Evolutionary conservation across 2,329 filamentous ascomycete species (phyloP).

Genomic region (Beauveria brongniartii): DNA sequence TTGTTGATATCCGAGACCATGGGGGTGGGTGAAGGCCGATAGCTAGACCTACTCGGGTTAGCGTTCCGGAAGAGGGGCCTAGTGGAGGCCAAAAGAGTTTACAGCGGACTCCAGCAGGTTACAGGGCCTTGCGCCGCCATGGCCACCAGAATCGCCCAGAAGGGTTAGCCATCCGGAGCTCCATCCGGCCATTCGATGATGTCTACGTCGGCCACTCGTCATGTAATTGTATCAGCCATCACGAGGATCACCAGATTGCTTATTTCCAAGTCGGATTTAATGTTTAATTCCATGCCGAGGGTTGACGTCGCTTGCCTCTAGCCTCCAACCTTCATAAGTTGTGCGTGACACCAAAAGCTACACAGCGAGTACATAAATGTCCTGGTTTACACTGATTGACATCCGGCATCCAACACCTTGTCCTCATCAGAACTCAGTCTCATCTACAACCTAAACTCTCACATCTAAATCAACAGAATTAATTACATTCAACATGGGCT

Average conservation of each 20-base stretch:
- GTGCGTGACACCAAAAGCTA: background rate
- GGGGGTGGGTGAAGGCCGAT: background rate
- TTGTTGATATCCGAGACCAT: background rate
- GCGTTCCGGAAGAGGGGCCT: background rate
- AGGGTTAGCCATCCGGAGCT: conserved; percentile 11
- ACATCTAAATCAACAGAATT: background rate
- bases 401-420: background rate
- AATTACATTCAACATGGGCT: conserved; percentile 32
- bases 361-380: background rate
- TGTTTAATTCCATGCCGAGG: background rate
- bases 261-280: background rate
- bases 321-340: background rate
- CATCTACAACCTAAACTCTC: background rate
- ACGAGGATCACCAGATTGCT: background rate
- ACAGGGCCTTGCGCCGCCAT: background rate
- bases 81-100: background rate
- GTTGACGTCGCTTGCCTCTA: background rate
- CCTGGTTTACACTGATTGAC: background rate
- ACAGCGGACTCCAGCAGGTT: background rate
- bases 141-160: background rate
- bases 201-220: background rate
- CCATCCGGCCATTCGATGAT: background rate
- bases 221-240: background rate
- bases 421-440: background rate
- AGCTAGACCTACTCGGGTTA: background rate